Conservation (phyloP, 441 rosid genomes). For the Aquilaria agallochum region DNA sequence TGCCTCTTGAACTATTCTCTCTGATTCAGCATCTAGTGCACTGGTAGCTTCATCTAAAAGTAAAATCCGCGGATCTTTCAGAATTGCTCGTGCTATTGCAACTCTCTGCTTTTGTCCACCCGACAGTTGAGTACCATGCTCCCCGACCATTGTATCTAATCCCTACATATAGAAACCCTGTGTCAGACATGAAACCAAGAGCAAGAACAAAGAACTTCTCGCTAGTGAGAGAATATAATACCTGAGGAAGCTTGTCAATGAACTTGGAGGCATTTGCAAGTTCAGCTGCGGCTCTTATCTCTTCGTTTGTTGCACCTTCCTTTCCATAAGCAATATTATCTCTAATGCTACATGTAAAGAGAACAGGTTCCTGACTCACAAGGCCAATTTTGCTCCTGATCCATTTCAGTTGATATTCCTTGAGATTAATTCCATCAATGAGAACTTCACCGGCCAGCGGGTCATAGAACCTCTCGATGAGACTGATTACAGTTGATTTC, state of each 20-base stretch:
- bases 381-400: constrained; percentile 74
- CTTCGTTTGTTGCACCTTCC: constrained; percentile 55
- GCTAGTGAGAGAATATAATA: constrained; percentile 7
- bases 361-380: constrained; percentile 82
- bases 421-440: constrained; percentile 61
- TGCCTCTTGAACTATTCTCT: constrained; percentile 72
- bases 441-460: constrained; percentile 69
- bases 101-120: constrained; percentile 89
- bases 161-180: constrained; percentile 33
- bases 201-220: background rate
- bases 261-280: constrained; percentile 81
- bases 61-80: constrained; percentile 63
- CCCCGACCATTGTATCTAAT: constrained; percentile 83
- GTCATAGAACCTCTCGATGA: constrained; percentile 80
- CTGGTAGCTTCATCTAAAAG: constrained; percentile 88
- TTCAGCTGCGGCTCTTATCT: constrained; percentile 61
- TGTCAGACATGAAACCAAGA: background rate
- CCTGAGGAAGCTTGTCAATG: constrained; percentile 79
- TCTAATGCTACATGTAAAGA: constrained; percentile 62
- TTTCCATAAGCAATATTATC: constrained; percentile 80
- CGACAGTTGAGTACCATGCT: constrained; percentile 78
- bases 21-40: constrained; percentile 76
- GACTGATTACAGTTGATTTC: constrained; percentile 71
- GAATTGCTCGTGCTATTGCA: constrained; percentile 83
- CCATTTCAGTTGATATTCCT: constrained; percentile 72